Evolutionary conservation across 345 rosid genomes (phyloP), one percentile per base, ranked within the genome.

Genomic region (Limnanthes douglasii): DNA sequence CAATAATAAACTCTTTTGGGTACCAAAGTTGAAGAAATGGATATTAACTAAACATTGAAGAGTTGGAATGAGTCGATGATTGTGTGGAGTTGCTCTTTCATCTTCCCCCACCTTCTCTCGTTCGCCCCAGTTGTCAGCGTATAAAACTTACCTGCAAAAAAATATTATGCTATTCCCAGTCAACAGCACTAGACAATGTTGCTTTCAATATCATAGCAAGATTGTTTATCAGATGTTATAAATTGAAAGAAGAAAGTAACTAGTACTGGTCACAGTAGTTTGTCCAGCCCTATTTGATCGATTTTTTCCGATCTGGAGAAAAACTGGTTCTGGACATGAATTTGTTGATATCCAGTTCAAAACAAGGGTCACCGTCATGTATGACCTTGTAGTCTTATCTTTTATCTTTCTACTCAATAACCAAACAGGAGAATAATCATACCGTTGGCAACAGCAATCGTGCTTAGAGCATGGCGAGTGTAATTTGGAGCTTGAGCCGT

Each of bases 51-150:
- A 24, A 61, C 78, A 38, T 45, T 55, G 63, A 66, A 57, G 48
- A 79, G 48, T 58, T 69, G 64, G 54, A 83, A 88, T 51, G 93
- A 88, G 19, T 83, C 95, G 2, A 76, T 27, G 26, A 83, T 74
- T 3, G 77, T 66, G 39, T 66, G 62, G 54, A 83, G 56, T 58
- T 64, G 65, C 9, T 88, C 97, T 63, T 83, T 79, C 93, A 88
- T 73, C 62, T 88, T 88, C 31, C 34, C 86, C 93, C 95, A 83
- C 48, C 93, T 72, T 58, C 95, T 74, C 37, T 88, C 84, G 9
- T 88, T 88, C 1, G 95, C 83, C 1, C 93, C 93, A 0, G 90
- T 79, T 5, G 95, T 78, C 74, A 88, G 36, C 6, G 86, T 79
- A 55, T 72, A 83, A 53, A 88, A 79, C 44, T 74, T 83, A 6